Conservation (phyloP, 768 basidiomycete genomes). For the Lactifluus volemus region DNA sequence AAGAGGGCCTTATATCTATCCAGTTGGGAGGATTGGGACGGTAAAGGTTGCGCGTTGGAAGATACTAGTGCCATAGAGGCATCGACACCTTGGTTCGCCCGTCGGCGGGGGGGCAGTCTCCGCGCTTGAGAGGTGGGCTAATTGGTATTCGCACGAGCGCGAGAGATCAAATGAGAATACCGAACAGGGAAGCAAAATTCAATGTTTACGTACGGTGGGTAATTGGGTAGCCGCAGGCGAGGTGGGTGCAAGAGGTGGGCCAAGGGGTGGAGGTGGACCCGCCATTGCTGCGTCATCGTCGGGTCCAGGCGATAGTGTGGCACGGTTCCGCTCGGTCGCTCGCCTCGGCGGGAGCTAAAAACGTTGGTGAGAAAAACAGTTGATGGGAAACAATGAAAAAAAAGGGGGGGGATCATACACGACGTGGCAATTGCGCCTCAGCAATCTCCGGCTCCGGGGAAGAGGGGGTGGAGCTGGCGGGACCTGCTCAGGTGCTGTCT, state of each 20-base stretch:
- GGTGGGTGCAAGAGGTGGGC: background rate
- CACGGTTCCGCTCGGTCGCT: background rate
- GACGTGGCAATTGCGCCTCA: background rate
- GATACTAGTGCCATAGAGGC: background rate
- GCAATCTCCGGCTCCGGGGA: background rate
- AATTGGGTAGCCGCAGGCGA: background rate
- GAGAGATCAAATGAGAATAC: background rate
- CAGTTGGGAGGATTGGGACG: conserved; percentile 10
- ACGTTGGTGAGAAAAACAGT: background rate
- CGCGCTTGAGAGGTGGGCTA: conserved; percentile 13
- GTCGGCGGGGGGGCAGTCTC: conserved; percentile 10
- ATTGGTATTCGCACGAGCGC: background rate
- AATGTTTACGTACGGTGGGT: conserved; percentile 5
- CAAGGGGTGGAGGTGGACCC: background rate
- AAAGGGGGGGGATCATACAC: background rate
- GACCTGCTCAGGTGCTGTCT: background rate
- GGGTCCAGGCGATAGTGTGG: background rate
- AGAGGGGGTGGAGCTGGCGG: background rate
- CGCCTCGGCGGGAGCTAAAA: conserved; percentile 13
- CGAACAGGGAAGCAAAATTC: no score
- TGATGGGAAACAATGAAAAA: background rate
- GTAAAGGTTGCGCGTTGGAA: background rate
- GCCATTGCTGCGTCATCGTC: background rate
- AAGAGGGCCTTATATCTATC: conserved; percentile 19
- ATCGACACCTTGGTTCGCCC: conserved; percentile 1